These are phyloP conservation scores for Rhizopogon vulgaris DNA, from an alignment of 768 basidiomycete genomes.

Conservation along the genomic window DNA sequence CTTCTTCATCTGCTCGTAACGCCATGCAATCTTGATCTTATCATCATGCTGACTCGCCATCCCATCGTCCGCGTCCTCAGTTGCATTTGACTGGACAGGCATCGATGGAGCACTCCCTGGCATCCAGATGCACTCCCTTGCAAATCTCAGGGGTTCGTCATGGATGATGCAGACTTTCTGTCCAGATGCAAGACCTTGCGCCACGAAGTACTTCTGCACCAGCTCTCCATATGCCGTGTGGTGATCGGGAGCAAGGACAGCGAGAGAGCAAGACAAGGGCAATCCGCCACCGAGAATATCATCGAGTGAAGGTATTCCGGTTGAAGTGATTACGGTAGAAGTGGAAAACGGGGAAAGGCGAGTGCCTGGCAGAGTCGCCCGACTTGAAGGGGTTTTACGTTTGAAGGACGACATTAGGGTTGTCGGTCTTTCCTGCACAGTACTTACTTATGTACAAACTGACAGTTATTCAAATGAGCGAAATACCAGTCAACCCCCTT, in stretches of 20 bases:
- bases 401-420: slow-evolving; percentile 74
- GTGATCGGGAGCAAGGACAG: slow-evolving; percentile 75
- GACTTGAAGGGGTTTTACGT: slow-evolving; percentile 47
- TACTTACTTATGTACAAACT: not conserved
- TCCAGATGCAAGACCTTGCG: slow-evolving; percentile 73
- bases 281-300: slow-evolving; percentile 92
- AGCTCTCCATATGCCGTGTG: slow-evolving; percentile 85
- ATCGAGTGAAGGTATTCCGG: slow-evolving; percentile 89
- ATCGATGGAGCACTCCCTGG: slow-evolving; percentile 23
- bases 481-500: too few relatives aligned
- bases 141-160: slow-evolving; percentile 49
- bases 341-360: slow-evolving; percentile 51
- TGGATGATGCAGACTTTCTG: slow-evolving; percentile 69
- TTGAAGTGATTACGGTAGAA: slow-evolving; percentile 60
- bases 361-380: slow-evolving; percentile 43
- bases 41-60: slow-evolving; percentile 35
- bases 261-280: slow-evolving; percentile 70
- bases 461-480: too few relatives aligned
- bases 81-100: slow-evolving; percentile 8
- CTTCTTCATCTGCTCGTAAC: slow-evolving; percentile 90
- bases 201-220: slow-evolving; percentile 81
- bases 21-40: slow-evolving; percentile 94
- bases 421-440: not conserved
- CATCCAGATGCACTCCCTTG: slow-evolving; percentile 79
- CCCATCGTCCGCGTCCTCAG: slow-evolving; percentile 32